phyloP scores from a whole-genome alignment of 2,329 filamentous ascomycete species.

The Colletotrichum noveboracense region DNA sequence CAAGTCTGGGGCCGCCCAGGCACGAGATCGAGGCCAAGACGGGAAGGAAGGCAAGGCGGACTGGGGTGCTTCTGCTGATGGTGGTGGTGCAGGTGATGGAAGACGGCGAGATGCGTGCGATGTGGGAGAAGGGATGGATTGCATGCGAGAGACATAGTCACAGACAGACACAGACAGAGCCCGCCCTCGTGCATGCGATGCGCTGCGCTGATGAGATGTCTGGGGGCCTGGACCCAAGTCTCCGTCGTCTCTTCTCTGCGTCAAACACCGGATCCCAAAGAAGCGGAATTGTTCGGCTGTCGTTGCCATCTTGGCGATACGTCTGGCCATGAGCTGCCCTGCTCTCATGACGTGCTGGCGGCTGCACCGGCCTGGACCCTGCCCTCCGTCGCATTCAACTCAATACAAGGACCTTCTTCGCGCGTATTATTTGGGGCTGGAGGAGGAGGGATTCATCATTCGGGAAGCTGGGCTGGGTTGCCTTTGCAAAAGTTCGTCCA shows the following conservation, averaged over 20 bases:
- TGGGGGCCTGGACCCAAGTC: neutral
- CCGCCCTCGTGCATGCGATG: neutral
- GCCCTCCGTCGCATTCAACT: neutral
- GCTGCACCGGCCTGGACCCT: neutral
- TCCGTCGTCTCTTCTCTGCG: neutral
- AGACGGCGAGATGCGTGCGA: neutral
- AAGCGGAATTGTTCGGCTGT: neutral
- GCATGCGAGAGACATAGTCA: neutral
- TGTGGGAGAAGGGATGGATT: neutral
- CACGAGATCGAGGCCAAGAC: slow-evolving; percentile 18
- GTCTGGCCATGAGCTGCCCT: neutral
- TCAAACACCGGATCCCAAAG: neutral
- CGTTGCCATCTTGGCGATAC: slow-evolving; percentile 11
- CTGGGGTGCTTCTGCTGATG: neutral
- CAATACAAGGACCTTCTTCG: neutral
- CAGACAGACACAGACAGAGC: neutral
- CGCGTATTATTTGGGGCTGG: neutral
- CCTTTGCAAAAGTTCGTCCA: slow-evolving; percentile 12
- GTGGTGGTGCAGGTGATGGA: neutral
- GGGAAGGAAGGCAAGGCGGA: neutral
- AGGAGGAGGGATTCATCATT: neutral
- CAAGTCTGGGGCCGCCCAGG: slow-evolving; percentile 14
- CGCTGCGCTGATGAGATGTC: neutral
- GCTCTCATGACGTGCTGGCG: slow-evolving; percentile 13
- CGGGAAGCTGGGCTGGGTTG: neutral